Conservation (phyloP, 2,329 filamentous ascomycete species). For the Pseudogymnoascus sp. region DNA sequence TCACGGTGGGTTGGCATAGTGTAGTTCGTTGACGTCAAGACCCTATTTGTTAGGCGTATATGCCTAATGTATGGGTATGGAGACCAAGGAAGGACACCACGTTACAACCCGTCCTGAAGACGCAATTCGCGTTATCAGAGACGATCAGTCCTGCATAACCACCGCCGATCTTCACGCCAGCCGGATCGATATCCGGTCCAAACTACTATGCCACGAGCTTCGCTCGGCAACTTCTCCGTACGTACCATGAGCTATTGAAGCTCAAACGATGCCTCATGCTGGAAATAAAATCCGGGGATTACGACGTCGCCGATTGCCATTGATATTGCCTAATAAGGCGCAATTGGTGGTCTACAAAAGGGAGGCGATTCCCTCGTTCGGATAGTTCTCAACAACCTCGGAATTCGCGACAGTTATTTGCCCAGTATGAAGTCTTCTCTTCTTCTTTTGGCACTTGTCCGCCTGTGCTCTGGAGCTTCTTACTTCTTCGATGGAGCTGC, state of each 20-base stretch:
- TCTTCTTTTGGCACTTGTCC: not conserved
- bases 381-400: not conserved
- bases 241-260: not conserved
- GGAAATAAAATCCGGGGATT: not conserved
- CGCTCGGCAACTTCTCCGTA: not conserved
- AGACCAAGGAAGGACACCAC: not conserved
- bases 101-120: not conserved
- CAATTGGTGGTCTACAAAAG: not conserved
- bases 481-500: not conserved
- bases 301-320: not conserved
- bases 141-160: not conserved
- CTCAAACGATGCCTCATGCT: not conserved
- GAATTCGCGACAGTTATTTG: not conserved
- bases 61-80: not conserved
- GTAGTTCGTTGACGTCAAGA: not conserved
- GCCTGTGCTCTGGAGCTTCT: not conserved
- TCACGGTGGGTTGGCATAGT: not conserved
- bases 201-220: not conserved
- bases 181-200: not conserved
- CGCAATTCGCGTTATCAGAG: not conserved
- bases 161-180: not conserved
- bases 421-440: not conserved
- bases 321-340: not conserved
- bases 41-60: not conserved
- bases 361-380: not conserved